Conservation (phyloP, 1,284 basidiomycete genomes). For the Pisolithus thermaeus region DNA sequence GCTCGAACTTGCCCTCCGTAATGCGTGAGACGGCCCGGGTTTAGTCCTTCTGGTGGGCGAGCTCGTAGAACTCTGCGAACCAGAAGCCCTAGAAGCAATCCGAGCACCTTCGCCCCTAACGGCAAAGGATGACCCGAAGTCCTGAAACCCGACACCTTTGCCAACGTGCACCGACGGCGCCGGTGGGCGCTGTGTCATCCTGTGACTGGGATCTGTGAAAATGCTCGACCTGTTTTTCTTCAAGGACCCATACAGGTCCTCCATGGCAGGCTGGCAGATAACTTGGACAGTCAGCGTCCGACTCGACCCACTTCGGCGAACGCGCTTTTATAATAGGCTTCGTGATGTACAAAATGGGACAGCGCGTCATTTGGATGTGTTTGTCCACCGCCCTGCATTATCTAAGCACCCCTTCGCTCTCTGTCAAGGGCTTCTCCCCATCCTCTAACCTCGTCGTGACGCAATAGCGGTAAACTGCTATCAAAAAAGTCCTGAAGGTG, state of each 20-base stretch:
- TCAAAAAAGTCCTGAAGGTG: constrained; percentile 71
- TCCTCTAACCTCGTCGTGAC: constrained; percentile 68
- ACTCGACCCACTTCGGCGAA: not conserved
- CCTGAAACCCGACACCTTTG: constrained; percentile 23
- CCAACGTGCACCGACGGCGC: constrained; percentile 20
- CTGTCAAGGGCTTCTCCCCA: constrained; percentile 68
- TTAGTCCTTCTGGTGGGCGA: constrained; percentile 13
- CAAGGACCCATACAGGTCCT: constrained; percentile 8
- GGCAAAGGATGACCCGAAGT: constrained; percentile 17
- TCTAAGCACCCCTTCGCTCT: constrained; percentile 36
- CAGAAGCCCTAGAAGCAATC: constrained; percentile 1
- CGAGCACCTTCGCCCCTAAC: not conserved
- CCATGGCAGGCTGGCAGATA: constrained; percentile 14
- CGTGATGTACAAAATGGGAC: not conserved
- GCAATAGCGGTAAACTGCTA: constrained; percentile 63
- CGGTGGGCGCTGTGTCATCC: constrained; percentile 21
- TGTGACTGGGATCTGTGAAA: constrained; percentile 17
- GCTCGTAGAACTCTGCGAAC: not conserved
- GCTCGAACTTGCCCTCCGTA: not conserved
- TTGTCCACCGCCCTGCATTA: constrained; percentile 14
- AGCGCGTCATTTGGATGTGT: constrained; percentile 26
- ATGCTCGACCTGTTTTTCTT: not conserved
- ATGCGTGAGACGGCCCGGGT: not conserved
- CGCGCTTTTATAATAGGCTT: not conserved
- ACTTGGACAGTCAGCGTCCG: too few species aligned